phyloP scores from a whole-genome alignment of 2,329 filamentous ascomycete species.

The Paecilomyces sp. region DNA sequence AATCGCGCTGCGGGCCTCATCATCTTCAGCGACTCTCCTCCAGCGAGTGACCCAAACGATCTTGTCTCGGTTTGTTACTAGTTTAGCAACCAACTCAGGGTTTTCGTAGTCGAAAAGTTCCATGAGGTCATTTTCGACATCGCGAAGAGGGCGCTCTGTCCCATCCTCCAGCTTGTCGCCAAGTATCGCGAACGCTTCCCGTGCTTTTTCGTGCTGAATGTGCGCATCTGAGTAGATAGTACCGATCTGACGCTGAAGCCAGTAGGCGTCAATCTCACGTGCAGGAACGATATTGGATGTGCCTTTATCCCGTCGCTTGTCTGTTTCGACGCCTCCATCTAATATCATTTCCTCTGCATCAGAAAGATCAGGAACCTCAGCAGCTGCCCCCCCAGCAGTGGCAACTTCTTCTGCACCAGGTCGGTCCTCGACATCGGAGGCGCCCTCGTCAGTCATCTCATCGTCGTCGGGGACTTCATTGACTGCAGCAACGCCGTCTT shows the following conservation, averaged over 20 bases:
- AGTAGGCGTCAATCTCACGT: constrained; percentile 93
- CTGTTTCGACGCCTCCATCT: constrained; percentile 53
- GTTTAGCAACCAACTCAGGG: constrained; percentile 81
- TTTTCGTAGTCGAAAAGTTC: constrained; percentile 97
- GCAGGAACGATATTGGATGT: constrained; percentile 60
- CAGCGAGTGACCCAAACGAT: constrained; percentile 92
- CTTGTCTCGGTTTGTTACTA: constrained; percentile 88
- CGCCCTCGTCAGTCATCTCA: constrained; percentile 71
- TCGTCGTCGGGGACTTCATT: constrained; percentile 82
- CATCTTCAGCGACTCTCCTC: constrained; percentile 72
- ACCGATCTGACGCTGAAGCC: constrained; percentile 90
- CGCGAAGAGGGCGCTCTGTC: constrained; percentile 76
- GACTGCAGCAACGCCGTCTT: constrained; percentile 68
- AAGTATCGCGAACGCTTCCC: constrained; percentile 73
- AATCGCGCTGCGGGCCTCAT: constrained; percentile 63
- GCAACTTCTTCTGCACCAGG: constrained; percentile 46
- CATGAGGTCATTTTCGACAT: constrained; percentile 98
- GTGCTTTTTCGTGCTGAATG: constrained; percentile 86
- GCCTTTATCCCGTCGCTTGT: constrained; percentile 39
- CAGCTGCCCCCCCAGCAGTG: constrained; percentile 34
- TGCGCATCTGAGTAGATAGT: constrained; percentile 84
- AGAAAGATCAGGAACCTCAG: constrained; percentile 24
- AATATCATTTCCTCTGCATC: constrained; percentile 73
- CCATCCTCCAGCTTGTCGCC: constrained; percentile 66
- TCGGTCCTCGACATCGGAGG: constrained; percentile 56